Evolutionary conservation across 139 green algal species (phyloP), one percentile per base, ranked within the genome.

Genomic region (Zygnema cylindricum): DNA sequence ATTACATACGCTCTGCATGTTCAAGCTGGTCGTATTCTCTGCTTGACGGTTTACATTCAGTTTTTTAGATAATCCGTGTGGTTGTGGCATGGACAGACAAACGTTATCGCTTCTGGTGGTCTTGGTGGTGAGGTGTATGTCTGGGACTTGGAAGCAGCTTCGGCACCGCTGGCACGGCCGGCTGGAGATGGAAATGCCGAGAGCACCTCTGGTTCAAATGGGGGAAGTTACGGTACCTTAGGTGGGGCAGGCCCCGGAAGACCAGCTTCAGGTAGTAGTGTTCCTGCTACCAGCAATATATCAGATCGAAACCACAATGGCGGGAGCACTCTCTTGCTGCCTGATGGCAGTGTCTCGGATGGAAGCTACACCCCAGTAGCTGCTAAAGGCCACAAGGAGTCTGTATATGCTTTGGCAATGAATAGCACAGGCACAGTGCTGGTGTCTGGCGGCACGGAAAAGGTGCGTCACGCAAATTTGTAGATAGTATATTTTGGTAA

Each of bases 371-470:
- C 57, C 1, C 87, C 87, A 7, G 76, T 91, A 39, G 54, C 87
- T 30, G 81, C 32, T 7, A 71, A 85, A 0, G 88, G 88, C 38
- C 81, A 86, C 71, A 92, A 94, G 57, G 93, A 91, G 32, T 96
- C 92, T 36, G 92, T 98, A 39, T 98, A 98, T 75, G 91, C 95
- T 21, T 69, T 98, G 36, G 95, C 94, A 1, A 92, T 97, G 69
- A 95, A 93, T 76, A 81, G 43, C 0, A 23, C 77, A 0, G 96
- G 91, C 35, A 94, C 36, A 0, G 25, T 97, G 40, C 38, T 98
- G 54, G 95, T 94, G 0, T 95, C 93, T 32, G 96, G 96, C 0
- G 94, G 92, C 0, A 95, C 93, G 0, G 95, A 98, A 71, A 77
- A 79, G 0, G 75, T 92, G 38, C 21, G 84, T 39, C n/a, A n/a